Evolutionary conservation across 148 eudicot species (phyloP).

Genomic region (Rhododendron ferrugineum): DNA sequence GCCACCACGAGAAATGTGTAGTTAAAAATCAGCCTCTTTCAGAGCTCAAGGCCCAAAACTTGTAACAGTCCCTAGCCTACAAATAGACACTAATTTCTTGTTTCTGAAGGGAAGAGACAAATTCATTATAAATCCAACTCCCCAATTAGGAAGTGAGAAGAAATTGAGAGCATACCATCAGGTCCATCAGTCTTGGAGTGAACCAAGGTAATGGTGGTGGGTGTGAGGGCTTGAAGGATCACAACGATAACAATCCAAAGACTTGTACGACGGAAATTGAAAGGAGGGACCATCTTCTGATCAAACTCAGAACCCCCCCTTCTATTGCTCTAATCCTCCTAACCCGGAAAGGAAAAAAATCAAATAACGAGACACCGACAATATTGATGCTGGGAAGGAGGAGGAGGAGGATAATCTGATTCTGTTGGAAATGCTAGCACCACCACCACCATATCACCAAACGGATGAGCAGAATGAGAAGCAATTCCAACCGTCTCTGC

Average conservation of each 20-base stretch:
- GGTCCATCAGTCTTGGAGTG: conserved; percentile 36
- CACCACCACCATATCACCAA: neutral
- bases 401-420: conserved; percentile 1
- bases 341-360: neutral
- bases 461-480: neutral
- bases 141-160: neutral
- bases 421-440: neutral
- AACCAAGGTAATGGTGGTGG: conserved; percentile 27
- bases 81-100: neutral
- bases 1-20: neutral
- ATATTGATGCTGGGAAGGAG: neutral
- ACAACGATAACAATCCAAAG: conserved; percentile 21
- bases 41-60: neutral
- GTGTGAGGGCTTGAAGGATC: conserved; percentile 8
- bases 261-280: conserved; percentile 12
- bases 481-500: neutral
- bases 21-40: neutral
- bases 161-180: conserved; percentile 27
- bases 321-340: neutral
- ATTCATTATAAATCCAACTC: neutral
- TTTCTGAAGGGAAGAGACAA: neutral
- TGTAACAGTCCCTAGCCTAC: neutral
- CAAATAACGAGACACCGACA: neutral
- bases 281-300: conserved; percentile 20
- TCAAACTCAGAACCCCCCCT: neutral